These are phyloP conservation scores for Kuraishia cidri DNA, from an alignment of 805 yeast genomes.

Conservation along the genomic window DNA sequence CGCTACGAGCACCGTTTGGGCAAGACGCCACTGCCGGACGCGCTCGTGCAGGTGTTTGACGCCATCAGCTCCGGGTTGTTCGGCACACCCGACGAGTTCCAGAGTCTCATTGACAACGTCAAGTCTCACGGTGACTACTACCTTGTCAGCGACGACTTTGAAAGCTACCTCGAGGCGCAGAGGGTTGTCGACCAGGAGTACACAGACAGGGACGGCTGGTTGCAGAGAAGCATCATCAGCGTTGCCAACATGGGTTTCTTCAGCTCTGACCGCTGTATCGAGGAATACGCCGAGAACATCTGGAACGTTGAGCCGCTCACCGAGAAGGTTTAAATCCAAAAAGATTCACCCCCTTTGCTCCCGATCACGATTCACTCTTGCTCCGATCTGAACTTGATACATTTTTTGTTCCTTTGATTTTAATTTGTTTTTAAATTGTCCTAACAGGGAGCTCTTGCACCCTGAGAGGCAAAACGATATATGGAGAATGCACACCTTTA, in stretches of 20 bases:
- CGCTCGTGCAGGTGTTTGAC: constrained; percentile 52
- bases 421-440: no score
- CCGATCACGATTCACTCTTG: no score
- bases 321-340: constrained; percentile 10
- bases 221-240: constrained; percentile 61
- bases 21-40: constrained; percentile 49
- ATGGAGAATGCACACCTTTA: no score
- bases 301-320: constrained; percentile 82
- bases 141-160: constrained; percentile 84
- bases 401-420: no score
- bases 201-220: constrained; percentile 59
- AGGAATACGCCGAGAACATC: constrained; percentile 84
- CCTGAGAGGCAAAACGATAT: no score
- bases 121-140: constrained; percentile 76
- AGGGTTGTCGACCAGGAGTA: constrained; percentile 64
- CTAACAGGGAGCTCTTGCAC: no score
- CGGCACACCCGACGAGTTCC: constrained; percentile 60
- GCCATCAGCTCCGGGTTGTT: constrained; percentile 63
- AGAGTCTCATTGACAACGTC: constrained; percentile 60
- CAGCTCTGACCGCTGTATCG: constrained; percentile 83
- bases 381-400: no score
- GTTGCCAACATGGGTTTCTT: constrained; percentile 95
- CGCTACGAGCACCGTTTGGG: constrained; percentile 66
- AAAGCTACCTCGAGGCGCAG: constrained; percentile 79
- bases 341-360: no score